These are phyloP conservation scores for Microbotryum intermedium DNA, from an alignment of 1,284 basidiomycete genomes.

Conservation along the genomic window DNA sequence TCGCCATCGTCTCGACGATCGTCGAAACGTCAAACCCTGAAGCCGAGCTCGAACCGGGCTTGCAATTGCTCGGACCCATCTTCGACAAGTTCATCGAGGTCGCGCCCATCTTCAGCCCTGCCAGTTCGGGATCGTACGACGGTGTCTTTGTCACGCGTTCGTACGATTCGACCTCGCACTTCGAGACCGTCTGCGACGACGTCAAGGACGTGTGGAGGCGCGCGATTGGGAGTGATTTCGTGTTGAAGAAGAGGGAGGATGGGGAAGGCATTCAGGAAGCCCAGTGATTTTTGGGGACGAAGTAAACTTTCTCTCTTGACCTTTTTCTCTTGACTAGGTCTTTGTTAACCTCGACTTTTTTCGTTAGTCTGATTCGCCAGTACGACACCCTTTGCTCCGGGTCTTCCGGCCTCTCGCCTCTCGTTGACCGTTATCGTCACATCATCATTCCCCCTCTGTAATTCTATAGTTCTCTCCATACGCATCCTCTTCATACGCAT, in stretches of 20 bases:
- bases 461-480: no score
- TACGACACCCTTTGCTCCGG: no score
- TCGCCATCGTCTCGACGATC: constrained; percentile 97
- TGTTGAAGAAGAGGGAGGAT: constrained; percentile 70
- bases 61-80: constrained; percentile 85
- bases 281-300: constrained; percentile 7
- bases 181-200: constrained; percentile 68
- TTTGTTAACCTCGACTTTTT: no score
- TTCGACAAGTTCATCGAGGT: constrained; percentile 96
- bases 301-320: not conserved
- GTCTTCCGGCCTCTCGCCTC: no score
- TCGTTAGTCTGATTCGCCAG: no score
- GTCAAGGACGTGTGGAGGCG: constrained; percentile 89
- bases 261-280: constrained; percentile 21
- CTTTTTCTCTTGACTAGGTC: no score
- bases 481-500: no score
- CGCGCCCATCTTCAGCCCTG: constrained; percentile 80
- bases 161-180: constrained; percentile 97
- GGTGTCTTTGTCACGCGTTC: constrained; percentile 95
- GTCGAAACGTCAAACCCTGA: constrained; percentile 94
- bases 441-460: no score
- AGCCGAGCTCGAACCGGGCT: constrained; percentile 80
- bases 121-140: constrained; percentile 59
- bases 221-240: constrained; percentile 62
- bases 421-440: no score